Base-by-base conservation (phyloP, 257 asterid genomes). In the Penstemon eatonii region DNA sequence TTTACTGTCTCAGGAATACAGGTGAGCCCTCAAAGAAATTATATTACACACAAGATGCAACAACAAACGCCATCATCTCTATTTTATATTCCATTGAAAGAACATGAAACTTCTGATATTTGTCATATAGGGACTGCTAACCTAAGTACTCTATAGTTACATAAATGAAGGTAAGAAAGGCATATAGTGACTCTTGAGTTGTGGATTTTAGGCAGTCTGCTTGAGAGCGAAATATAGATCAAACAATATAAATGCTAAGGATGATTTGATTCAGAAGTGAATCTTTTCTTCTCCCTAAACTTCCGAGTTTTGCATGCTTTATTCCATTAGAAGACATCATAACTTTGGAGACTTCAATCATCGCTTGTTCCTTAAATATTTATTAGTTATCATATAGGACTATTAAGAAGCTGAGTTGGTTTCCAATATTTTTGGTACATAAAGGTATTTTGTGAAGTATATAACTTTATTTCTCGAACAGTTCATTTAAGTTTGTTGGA, bases 1-100 rank as follows among this genome's bases (percentile, higher is more conserved):
- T 94, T 94, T 80, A 94, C 99, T 9, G 99, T 94, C 78, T 94
- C 99, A 45, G 99, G 99, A 77, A 94, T 94, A 79, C 99, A 94
- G 96, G 99, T 87, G 65, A 75, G 78, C 78, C 43, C 63, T 62
- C 54, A 8, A 52, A 3, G 39, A 5, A 49, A 25, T 42, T 51
- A 52, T 37, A 41, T 37, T 58, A 13, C 4, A 12, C 68, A 7
- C 57, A 6, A n/a, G 13, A 8, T 10, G 18, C 33, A 65, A 8
- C 41, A 46, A 36, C 8, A 25, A 46, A 10, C 4, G 7, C 52
- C 11, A 3, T 10, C 52, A 37, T 8, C 33, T 44, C 40, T 19
- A 8, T 42, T 10, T 44, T 10, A 42, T 15, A 50, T 51, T 41
- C 63, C 56, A 57, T 25, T 60, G 62, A 56, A 38, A 43, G 53